Percentiles rank a stretch among this genome's conserved stretches.
Conservation (phyloP, 2,329 filamentous ascomycete species). For the Pseudogymnoascus sp. region DNA sequence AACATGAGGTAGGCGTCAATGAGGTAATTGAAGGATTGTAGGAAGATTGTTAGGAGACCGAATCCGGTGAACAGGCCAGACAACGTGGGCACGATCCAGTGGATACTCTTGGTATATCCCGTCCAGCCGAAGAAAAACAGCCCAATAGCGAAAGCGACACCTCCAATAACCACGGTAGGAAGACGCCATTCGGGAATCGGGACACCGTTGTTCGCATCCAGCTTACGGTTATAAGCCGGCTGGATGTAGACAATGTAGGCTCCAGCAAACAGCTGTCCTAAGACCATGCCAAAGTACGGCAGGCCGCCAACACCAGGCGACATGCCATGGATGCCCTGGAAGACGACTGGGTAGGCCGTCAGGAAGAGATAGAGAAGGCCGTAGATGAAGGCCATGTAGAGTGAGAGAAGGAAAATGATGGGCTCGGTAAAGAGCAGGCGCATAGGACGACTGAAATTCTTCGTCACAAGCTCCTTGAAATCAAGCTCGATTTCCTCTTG, state of each 20-base stretch:
- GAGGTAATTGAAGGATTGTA: constrained; percentile 72
- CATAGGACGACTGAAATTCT: constrained; percentile 36
- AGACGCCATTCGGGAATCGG: constrained; percentile 60
- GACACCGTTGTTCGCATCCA: constrained; percentile 56
- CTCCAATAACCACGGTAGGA: constrained; percentile 51
- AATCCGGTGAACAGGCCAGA: constrained; percentile 61
- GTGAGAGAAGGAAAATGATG: constrained; percentile 56
- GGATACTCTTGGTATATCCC: constrained; percentile 46
- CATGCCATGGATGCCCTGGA: constrained; percentile 63
- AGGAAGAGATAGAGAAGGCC: constrained; percentile 77
- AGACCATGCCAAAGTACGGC: constrained; percentile 77
- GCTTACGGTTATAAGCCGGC: constrained; percentile 59
- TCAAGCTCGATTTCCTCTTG: constrained; percentile 64
- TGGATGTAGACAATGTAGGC: constrained; percentile 53
- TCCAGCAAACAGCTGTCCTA: constrained; percentile 62
- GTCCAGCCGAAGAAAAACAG: constrained; percentile 76
- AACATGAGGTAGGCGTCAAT: constrained; percentile 67
- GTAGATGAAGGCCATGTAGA: constrained; percentile 71
- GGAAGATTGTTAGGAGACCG: constrained; percentile 74
- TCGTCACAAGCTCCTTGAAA: constrained; percentile 51
- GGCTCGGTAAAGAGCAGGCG: constrained; percentile 54
- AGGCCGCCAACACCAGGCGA: constrained; percentile 62
- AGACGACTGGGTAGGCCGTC: constrained; percentile 76
- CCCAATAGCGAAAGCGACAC: constrained; percentile 50
- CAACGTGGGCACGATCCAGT: constrained; percentile 55